These are phyloP conservation scores for Russula sp. DNA, from an alignment of 768 basidiomycete genomes.

Conservation along the genomic window DNA sequence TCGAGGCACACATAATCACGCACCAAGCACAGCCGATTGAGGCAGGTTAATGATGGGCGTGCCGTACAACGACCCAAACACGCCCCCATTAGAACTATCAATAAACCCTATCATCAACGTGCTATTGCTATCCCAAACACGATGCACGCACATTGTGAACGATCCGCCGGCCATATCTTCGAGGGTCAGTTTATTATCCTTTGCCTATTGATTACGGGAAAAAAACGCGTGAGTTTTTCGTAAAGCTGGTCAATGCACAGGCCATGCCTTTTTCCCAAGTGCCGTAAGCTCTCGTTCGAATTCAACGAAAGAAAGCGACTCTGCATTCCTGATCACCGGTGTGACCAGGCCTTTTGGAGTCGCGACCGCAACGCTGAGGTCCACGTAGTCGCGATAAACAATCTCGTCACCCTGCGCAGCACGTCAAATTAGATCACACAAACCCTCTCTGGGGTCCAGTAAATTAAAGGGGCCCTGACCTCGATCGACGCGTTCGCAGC, in stretches of 20 bases:
- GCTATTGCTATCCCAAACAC: conserved; percentile 6
- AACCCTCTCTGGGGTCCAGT: not conserved
- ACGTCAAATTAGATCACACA: conserved; percentile 3
- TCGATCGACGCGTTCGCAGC: conserved; percentile 94
- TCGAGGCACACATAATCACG: conserved; percentile 31
- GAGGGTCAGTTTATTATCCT: conserved; percentile 89
- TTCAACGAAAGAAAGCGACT: conserved; percentile 79
- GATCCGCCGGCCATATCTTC: conserved; percentile 98
- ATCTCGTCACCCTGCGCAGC: conserved; percentile 67
- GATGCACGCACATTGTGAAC: conserved; percentile 85
- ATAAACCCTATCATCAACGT: conserved; percentile 20
- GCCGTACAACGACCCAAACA: conserved; percentile 95
- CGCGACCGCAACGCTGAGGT: conserved; percentile 93
- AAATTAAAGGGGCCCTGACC: conserved; percentile 25
- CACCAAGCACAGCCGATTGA: conserved; percentile 88
- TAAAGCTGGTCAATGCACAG: conserved; percentile 9
- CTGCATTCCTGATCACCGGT: conserved; percentile 90
- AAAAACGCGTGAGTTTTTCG: conserved; percentile 15
- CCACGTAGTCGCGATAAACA: conserved; percentile 88
- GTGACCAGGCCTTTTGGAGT: conserved; percentile 98
- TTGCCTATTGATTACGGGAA: conserved; percentile 49
- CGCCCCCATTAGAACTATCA: conserved; percentile 91
- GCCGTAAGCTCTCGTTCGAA: conserved; percentile 92
- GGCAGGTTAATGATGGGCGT: conserved; percentile 99
- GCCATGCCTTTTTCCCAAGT: conserved; percentile 77